Conservation (phyloP, 306 rosid species). For the Urtica urens region DNA sequence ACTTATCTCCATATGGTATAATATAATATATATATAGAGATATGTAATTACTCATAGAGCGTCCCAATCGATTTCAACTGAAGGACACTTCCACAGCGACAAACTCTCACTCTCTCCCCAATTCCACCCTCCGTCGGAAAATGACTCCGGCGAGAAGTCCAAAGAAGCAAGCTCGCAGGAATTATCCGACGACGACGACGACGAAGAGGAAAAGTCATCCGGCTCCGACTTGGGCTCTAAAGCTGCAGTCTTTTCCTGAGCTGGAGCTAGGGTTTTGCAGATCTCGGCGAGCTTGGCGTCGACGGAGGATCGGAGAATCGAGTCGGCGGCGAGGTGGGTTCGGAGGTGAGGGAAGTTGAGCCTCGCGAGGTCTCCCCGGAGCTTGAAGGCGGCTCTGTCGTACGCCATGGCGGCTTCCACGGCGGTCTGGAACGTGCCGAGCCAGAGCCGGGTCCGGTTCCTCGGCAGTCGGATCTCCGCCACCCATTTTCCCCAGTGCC, state of each 20-base stretch:
- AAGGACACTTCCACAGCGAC: conserved; percentile 71
- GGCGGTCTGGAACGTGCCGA: conserved; percentile 84
- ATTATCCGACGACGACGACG: conserved; percentile 20
- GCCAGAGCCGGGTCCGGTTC: conserved; percentile 91
- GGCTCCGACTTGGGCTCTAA: background rate
- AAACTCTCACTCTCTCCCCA: conserved; percentile 39
- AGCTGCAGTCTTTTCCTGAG: conserved; percentile 26
- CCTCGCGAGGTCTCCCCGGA: conserved; percentile 72
- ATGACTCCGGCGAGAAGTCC: conserved; percentile 28
- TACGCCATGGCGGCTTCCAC: conserved; percentile 92
- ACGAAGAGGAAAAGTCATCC: conserved; percentile 13
- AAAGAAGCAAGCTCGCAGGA: background rate
- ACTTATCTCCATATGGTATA: background rate
- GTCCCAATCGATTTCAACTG: conserved; percentile 88
- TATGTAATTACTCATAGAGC: conserved; percentile 25
- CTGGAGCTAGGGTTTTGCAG: conserved; percentile 43
- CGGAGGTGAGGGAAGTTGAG: conserved; percentile 68
- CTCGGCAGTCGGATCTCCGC: conserved; percentile 91
- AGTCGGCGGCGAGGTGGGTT: conserved; percentile 44
- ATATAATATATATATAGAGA: background rate
- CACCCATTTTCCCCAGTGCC: conserved; percentile 98
- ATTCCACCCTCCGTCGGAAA: conserved; percentile 40
- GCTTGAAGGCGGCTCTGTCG: conserved; percentile 77
- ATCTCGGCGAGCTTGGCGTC: conserved; percentile 73
- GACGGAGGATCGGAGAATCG: conserved; percentile 72